Conservation (phyloP, 2,329 filamentous ascomycete genomes). For the Talaromyces piceae region DNA sequence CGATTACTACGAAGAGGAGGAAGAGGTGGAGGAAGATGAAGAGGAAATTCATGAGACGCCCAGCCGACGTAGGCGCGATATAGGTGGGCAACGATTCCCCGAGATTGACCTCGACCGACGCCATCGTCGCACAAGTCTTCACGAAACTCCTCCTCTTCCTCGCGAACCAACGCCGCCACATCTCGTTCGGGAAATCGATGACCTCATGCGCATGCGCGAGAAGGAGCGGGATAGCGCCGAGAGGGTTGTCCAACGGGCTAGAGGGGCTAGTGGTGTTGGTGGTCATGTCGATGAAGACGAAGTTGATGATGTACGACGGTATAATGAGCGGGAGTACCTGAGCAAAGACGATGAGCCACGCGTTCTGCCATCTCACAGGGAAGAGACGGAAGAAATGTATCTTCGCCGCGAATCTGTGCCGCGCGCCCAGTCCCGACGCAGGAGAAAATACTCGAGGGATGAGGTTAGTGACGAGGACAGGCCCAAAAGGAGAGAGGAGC, state of each 20-base stretch:
- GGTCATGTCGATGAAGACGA: conserved; percentile 2
- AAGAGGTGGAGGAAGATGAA: conserved; percentile 15
- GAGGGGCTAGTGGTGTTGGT: not conserved
- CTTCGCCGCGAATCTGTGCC: conserved; percentile 5
- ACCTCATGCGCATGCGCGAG: conserved; percentile 32
- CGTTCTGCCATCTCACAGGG: conserved; percentile 12
- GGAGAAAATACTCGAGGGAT: conserved; percentile 19
- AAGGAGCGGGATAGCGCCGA: not conserved
- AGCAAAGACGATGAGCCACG: conserved; percentile 10
- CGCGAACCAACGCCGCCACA: not conserved
- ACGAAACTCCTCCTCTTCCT: conserved; percentile 30
- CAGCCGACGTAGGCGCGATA: conserved; percentile 17
- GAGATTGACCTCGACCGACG: conserved; percentile 14
- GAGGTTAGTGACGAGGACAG: conserved; percentile 20
- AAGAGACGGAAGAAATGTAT: conserved; percentile 13
- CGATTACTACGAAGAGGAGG: conserved; percentile 22
- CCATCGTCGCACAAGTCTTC: conserved; percentile 19
- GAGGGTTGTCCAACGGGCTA: not conserved
- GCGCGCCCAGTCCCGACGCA: conserved; percentile 14
- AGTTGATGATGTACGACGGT: conserved; percentile 1
- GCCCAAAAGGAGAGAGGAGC: conserved; percentile 25
- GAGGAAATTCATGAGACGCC: conserved; percentile 20
- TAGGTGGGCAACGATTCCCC: conserved; percentile 20
- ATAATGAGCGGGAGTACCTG: conserved; percentile 23
- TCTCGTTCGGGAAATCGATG: conserved; percentile 34